Conservation (phyloP, 768 basidiomycete genomes). For the Podaxis rugospora region DNA sequence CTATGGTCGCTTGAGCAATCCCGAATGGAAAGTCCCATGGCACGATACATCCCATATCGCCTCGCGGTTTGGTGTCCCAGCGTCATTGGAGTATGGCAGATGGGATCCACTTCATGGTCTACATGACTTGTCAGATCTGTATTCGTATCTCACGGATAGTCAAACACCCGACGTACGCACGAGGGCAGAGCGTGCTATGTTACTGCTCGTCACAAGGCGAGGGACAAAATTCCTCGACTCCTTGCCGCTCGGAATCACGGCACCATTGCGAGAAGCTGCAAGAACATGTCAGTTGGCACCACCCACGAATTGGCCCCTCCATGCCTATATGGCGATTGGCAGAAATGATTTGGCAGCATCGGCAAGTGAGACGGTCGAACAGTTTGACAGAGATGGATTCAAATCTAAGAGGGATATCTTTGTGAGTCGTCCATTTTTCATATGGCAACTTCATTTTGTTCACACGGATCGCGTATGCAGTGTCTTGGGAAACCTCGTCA, state of each 20-base stretch:
- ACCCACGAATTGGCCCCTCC: slow-evolving; percentile 66
- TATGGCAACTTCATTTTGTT: not conserved
- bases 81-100: slow-evolving; percentile 59
- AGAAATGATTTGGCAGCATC: slow-evolving; percentile 72
- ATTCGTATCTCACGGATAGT: slow-evolving; percentile 55
- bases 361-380: slow-evolving; percentile 42
- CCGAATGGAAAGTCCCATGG: slow-evolving; percentile 62
- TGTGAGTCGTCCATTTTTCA: slow-evolving; percentile 28
- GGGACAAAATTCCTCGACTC: slow-evolving; percentile 46
- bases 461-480: slow-evolving; percentile 28
- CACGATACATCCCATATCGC: slow-evolving; percentile 45
- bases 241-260: slow-evolving; percentile 66
- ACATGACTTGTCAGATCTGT: slow-evolving; percentile 50
- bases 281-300: slow-evolving; percentile 80
- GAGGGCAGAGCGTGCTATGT: slow-evolving; percentile 63
- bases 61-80: slow-evolving; percentile 40
- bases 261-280: slow-evolving; percentile 82
- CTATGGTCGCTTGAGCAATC: slow-evolving; percentile 53
- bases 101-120: slow-evolving; percentile 54
- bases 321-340: slow-evolving; percentile 65
- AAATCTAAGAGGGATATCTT: slow-evolving; percentile 53
- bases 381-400: slow-evolving; percentile 50
- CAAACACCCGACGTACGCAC: slow-evolving; percentile 47
- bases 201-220: slow-evolving; percentile 46
- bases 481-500: slow-evolving; percentile 43